These are phyloP conservation scores for Manihot esculenta DNA, from an alignment of 441 rosid genomes.

Conservation along the genomic window DNA sequence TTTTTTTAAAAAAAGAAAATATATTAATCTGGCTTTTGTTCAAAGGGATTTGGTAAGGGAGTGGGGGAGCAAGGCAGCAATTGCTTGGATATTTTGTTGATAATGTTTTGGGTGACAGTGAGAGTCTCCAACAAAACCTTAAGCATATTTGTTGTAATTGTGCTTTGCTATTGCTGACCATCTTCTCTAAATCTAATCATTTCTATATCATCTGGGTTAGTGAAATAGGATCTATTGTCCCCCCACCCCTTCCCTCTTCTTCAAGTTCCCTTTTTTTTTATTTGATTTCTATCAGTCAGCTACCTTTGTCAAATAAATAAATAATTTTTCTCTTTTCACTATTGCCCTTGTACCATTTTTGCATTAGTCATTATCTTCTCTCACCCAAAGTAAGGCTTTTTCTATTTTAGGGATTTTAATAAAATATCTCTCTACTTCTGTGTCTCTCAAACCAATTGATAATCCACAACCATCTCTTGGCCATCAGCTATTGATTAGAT, in stretches of 20 bases:
- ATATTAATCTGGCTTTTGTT: neutral
- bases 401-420: too few relatives aligned
- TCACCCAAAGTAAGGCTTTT: too few relatives aligned
- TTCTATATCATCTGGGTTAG: slow-evolving; percentile 28
- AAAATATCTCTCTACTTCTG: too few relatives aligned
- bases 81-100: slow-evolving; percentile 41
- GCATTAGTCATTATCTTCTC: too few relatives aligned
- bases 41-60: slow-evolving; percentile 14
- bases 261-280: neutral
- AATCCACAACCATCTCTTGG: too few relatives aligned
- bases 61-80: too few relatives aligned
- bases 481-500: too few relatives aligned
- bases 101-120: slow-evolving; percentile 54
- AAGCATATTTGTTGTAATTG: slow-evolving; percentile 24
- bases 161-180: slow-evolving; percentile 15
- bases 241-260: neutral
- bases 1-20: too few relatives aligned
- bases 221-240: slow-evolving; percentile 16
- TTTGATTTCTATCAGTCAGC: neutral
- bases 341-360: too few relatives aligned
- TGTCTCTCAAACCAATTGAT: too few relatives aligned
- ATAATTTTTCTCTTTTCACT: too few relatives aligned
- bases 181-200: slow-evolving; percentile 37
- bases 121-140: slow-evolving; percentile 21
- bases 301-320: too few relatives aligned